These are phyloP conservation scores for Cardamine chenopodiifolia DNA, from an alignment of 345 rosid genomes.

Conservation along the genomic window DNA sequence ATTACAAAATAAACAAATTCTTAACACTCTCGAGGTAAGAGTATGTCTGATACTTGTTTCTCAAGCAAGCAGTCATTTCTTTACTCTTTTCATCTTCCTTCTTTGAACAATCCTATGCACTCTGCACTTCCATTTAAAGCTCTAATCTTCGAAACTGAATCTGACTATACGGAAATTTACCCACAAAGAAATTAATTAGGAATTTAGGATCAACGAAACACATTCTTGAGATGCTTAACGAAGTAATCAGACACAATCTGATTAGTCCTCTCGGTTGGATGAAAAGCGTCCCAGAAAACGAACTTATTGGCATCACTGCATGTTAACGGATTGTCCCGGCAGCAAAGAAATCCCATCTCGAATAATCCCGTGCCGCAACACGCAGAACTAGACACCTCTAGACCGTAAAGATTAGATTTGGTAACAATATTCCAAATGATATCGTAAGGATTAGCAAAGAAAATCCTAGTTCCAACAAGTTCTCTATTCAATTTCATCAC, in stretches of 20 bases:
- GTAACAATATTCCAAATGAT: constrained; percentile 46
- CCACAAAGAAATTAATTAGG: neutral
- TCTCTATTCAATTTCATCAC: constrained; percentile 44
- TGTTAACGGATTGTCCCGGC: constrained; percentile 41
- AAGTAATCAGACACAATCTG: constrained; percentile 42
- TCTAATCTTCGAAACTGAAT: constrained; percentile 20
- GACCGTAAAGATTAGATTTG: constrained; percentile 53
- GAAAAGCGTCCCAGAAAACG: constrained; percentile 55
- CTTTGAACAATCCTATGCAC: constrained; percentile 3
- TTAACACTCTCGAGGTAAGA: neutral
- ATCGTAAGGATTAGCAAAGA: constrained; percentile 53
- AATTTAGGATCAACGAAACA: constrained; percentile 27
- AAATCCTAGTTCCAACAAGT: constrained; percentile 50
- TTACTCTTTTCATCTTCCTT: neutral
- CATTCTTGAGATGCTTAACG: constrained; percentile 32
- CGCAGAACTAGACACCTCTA: constrained; percentile 53
- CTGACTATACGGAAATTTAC: neutral
- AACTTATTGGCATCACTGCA: constrained; percentile 64
- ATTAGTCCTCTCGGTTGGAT: constrained; percentile 42
- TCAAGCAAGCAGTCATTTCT: constrained; percentile 8
- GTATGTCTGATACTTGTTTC: constrained; percentile 17
- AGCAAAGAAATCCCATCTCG: constrained; percentile 70
- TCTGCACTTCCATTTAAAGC: neutral
- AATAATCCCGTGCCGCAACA: constrained; percentile 69
- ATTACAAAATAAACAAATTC: neutral